These are phyloP conservation scores for Dictyostelium capitatum DNA, from an alignment of 78 protist species.

Conservation along the genomic window DNA sequence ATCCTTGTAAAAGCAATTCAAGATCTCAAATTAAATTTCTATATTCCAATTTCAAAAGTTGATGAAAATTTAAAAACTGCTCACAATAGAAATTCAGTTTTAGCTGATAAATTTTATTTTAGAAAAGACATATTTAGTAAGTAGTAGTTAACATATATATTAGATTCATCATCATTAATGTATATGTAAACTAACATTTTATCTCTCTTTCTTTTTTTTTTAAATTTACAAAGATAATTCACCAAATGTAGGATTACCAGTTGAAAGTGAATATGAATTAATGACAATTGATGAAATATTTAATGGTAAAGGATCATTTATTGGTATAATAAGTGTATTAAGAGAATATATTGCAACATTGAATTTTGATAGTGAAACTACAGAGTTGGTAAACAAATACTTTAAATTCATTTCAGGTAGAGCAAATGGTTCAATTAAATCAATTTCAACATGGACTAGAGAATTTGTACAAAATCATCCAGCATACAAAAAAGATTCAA, in stretches of 20 bases:
- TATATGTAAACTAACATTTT: no score
- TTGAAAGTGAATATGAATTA: conserved; percentile 70
- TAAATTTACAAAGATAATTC: neutral
- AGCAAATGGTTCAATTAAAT: conserved; percentile 77
- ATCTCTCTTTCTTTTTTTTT: neutral
- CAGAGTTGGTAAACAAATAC: conserved; percentile 17
- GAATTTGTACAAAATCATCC: conserved; percentile 87
- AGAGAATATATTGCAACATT: neutral
- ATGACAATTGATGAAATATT: conserved; percentile 81
- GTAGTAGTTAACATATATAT: neutral
- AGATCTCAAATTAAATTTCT: conserved; percentile 89
- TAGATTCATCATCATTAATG: neutral
- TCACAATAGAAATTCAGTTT: conserved; percentile 86
- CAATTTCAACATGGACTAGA: conserved; percentile 89
- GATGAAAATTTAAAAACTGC: conserved; percentile 95
- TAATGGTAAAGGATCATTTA: conserved; percentile 59
- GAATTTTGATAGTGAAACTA: conserved; percentile 32
- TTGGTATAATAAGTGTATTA: conserved; percentile 19
- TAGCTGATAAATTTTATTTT: conserved; percentile 83
- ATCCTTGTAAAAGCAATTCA: conserved; percentile 87
- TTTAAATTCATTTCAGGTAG: conserved; percentile 32
- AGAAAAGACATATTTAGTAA: conserved; percentile 76
- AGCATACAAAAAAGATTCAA: conserved; percentile 88
- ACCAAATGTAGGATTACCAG: conserved; percentile 25
- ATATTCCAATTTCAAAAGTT: conserved; percentile 96